Conservation (phyloP, 139 green algal genomes). For the Pleodorina starrii region DNA sequence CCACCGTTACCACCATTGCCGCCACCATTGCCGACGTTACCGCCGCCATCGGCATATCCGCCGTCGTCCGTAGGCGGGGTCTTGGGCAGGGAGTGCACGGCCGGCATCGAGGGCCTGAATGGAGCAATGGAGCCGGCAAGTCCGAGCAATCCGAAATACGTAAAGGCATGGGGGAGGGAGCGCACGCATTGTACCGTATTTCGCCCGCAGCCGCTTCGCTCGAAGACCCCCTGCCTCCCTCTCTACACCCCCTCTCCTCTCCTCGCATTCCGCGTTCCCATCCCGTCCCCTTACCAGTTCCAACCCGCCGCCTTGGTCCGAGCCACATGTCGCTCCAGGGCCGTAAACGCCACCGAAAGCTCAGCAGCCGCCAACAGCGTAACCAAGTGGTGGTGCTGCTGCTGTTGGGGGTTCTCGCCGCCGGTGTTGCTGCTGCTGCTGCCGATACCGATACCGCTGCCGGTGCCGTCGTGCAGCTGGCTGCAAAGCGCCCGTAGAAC, state of each 20-base stretch:
- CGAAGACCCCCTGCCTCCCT: background rate
- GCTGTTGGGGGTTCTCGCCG: too few species aligned
- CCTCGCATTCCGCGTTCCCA: background rate
- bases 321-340: constrained; percentile 20
- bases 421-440: too few species aligned
- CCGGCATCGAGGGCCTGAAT: constrained; percentile 19
- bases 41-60: too few species aligned
- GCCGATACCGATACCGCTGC: background rate
- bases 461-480: background rate
- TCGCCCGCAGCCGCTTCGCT: too few species aligned
- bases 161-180: too few species aligned
- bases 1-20: too few species aligned
- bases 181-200: too few species aligned
- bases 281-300: constrained; percentile 30
- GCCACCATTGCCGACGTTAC: too few species aligned
- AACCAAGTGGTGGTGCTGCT: background rate
- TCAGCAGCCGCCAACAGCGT: constrained; percentile 28
- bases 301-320: constrained; percentile 32
- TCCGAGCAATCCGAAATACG: too few species aligned
- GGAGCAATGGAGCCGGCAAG: background rate
- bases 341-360: background rate
- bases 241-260: background rate
- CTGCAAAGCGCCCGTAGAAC: constrained; percentile 8
- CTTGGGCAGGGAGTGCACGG: background rate
- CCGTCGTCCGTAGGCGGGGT: too few species aligned